These are phyloP conservation scores for Carallia brachiata DNA, from an alignment of 345 rosid genomes.

Conservation along the genomic window DNA sequence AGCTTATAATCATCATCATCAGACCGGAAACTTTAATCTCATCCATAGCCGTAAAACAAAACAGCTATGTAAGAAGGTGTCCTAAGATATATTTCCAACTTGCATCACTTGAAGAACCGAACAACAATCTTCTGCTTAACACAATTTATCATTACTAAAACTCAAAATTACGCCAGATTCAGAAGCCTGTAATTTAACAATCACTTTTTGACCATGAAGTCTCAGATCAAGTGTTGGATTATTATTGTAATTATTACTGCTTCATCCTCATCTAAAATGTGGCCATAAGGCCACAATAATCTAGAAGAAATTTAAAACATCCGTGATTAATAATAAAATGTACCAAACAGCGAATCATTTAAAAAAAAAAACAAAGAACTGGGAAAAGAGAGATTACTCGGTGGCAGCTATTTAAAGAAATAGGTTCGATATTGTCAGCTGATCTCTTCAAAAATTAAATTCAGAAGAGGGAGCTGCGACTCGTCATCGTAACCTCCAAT, in stretches of 20 bases:
- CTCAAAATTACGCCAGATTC: constrained; percentile 33
- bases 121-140: no score
- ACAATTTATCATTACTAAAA: background rate
- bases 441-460: constrained; percentile 35
- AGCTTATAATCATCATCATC: constrained; percentile 31
- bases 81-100: constrained; percentile 50
- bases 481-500: constrained; percentile 48
- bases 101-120: constrained; percentile 38
- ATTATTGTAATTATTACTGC: constrained; percentile 29
- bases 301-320: background rate
- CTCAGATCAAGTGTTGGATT: constrained; percentile 79
- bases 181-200: constrained; percentile 35
- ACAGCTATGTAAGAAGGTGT: constrained; percentile 60
- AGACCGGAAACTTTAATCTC: constrained; percentile 52
- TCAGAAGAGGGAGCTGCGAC: constrained; percentile 71
- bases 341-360: background rate
- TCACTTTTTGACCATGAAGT: constrained; percentile 34
- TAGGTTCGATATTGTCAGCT: constrained; percentile 81
- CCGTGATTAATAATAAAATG: background rate
- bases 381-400: constrained; percentile 38
- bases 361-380: no score
- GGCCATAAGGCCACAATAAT: no score
- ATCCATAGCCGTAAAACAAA: constrained; percentile 39
- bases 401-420: constrained; percentile 35
- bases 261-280: constrained; percentile 42